Base-by-base conservation (phyloP, 371 early-diverging fungal species). In the Syncephalastrum sp. region DNA sequence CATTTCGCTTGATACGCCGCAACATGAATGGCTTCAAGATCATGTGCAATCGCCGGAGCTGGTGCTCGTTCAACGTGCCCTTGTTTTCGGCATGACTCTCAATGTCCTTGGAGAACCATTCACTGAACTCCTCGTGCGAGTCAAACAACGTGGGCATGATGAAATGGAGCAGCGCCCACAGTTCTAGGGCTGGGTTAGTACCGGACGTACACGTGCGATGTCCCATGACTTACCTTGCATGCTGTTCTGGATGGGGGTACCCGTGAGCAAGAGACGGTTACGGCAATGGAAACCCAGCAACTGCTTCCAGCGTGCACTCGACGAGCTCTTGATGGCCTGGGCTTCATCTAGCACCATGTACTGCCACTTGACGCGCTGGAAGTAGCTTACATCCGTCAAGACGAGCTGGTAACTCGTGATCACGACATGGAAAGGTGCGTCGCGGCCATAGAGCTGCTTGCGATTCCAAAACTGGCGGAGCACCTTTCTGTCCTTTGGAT, bases 11-110 rank as follows among this genome's bases (percentile, higher is more conserved):
- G 65, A 95, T 87, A 69, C 99, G 89, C 51, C 99, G 83, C 61
- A 99, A 81, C 98, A 99, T 99, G 77, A 99, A 98, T 13, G 99
- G 99, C 64, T 97, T 96, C 47, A 99, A 80, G 59, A 99, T 97
- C 86, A 94, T 91, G 60, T 98, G 96, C 41, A 99, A 75, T 42
- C 96, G 89, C 49, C 88, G 74, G 15, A 98, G 74, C 68, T 97
- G 97, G 50, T 91, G 90, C 61, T 93, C 88, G 67, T 97, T 93
- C 41, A 97, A 77, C 5, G 85, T 82, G 7, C 89, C 85, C 60
- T 90, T 88, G 69, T 92, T 89, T 71, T 92, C 91, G 0, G 94
- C 94, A 68, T 92, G 93, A 33, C 88, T 87, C 74, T 96, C 96
- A 60, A 96, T 96, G 61, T 95, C 97, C 63, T 91, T 89, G 50